Evolutionary conservation across 2,329 filamentous ascomycete species (phyloP), one percentile per base, ranked within the genome.

Genomic region (Hymenoscyphus albidus): DNA sequence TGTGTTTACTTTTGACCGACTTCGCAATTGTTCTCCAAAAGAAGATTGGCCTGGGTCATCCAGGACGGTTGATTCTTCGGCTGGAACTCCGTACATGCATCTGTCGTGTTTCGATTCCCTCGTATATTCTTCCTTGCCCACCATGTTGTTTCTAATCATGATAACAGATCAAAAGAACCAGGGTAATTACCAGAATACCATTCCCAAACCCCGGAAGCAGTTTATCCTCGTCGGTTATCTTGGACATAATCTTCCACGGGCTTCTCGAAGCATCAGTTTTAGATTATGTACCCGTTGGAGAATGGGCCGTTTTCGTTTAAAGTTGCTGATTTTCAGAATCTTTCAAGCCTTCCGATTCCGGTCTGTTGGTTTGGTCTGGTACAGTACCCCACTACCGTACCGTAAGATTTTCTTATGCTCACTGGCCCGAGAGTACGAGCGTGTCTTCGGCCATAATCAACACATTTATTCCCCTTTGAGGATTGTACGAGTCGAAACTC

Each of bases 321-420:
- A 5, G 44, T 51, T 51, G 44, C 44, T 22, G 9, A 51, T 51
- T 51, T 51, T 12, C 35, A 27, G 44, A 51, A 51, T 51, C 44
- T 18, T 51, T 51, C n/a, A 51, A 51, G 18, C 44, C 44, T 51
- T 51, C 44, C 44, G 44, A 51, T 22, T 51, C 44, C 44, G 44
- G 44, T 22, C 22, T 51, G 44, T 22, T 51, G 18, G 44, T 51
- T 22, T 51, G 44, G 44, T 51, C 18, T 51, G 44, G 22, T 35
- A 35, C 35, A 6, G 44, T 51, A 51, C 44, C 44, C 44, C 44
- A 51, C 44, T 48, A 22, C 44, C 44, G 44, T 51, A 51, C 42
- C 44, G 44, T 51, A 51, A 27, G 48, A 54, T 27, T 6, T 35
- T 35, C 48, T 54, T 22, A 22, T 6, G 48, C 48, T 54, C 48